Evolutionary conservation across 768 basidiomycete species (phyloP).

Genomic region (Naganishia kalamii): DNA sequence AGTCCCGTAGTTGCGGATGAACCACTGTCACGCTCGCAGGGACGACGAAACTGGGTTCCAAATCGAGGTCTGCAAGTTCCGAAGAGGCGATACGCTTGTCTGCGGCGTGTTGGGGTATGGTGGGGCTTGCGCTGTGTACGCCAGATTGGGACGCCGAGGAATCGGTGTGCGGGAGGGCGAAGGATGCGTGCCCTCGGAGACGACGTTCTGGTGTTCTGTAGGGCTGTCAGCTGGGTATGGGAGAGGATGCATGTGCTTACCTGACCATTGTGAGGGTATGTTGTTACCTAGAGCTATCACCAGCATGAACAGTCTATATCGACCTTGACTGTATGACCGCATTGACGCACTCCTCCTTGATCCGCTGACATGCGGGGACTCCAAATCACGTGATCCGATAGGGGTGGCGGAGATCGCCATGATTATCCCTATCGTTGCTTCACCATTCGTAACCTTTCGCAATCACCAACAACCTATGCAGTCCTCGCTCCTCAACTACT

Average conservation of each 20-base stretch:
- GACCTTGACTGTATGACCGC: no score
- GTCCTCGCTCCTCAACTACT: background rate
- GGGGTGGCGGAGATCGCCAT: no score
- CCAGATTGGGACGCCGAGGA: background rate
- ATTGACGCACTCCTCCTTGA: no score
- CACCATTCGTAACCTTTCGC: no score
- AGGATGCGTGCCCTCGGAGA: background rate
- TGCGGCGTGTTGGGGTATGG: background rate
- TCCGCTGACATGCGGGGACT: no score
- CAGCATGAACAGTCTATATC: no score
- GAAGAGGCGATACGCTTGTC: background rate
- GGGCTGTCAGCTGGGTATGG: no score
- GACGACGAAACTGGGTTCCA: constrained; percentile 24
- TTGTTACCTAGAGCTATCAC: background rate
- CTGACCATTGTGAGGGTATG: background rate
- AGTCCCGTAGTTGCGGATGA: constrained; percentile 63
- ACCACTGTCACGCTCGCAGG: constrained; percentile 38
- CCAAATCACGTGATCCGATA: no score
- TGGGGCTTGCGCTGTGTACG: background rate
- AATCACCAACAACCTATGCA: no score
- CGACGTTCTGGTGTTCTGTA: constrained; percentile 5
- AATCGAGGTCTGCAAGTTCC: background rate
- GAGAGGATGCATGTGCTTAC: background rate
- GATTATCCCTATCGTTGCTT: no score
- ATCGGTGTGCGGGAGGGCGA: constrained; percentile 1